Percentiles rank a stretch among this genome's conserved stretches.
phyloP scores from a whole-genome alignment of 495 filamentous ascomycete genomes.

The Penicillium crystallinum region DNA sequence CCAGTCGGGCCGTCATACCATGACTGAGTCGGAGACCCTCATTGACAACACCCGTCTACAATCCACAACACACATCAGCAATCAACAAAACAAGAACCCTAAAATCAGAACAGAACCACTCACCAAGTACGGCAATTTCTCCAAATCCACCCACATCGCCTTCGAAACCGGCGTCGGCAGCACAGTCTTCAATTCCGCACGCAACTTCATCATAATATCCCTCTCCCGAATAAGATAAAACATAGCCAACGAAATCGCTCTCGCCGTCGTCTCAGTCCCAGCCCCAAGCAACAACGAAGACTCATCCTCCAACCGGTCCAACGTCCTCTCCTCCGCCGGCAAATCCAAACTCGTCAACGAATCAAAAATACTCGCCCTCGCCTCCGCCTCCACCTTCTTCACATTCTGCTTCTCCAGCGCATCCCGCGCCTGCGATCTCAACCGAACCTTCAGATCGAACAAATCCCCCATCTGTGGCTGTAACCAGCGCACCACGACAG shows the following conservation, averaged over 20 bases:
- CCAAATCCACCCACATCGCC: constrained; percentile 37
- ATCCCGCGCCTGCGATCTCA: constrained; percentile 15
- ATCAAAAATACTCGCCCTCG: constrained; percentile 15
- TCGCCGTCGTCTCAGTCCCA: constrained; percentile 40
- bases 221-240: constrained; percentile 15
- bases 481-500: constrained; percentile 11
- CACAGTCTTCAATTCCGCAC: constrained; percentile 26
- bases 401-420: constrained; percentile 17
- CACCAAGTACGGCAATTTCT: constrained; percentile 48
- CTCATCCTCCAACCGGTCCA: constrained; percentile 35
- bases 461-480: constrained; percentile 21
- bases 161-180: constrained; percentile 22
- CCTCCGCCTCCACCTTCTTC: neutral
- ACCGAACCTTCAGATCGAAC: constrained; percentile 15
- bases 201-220: constrained; percentile 15
- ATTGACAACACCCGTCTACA: constrained; percentile 36
- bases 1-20: constrained; percentile 35
- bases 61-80: neutral
- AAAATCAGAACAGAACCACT: neutral
- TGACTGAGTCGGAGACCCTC: constrained; percentile 46
- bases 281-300: constrained; percentile 34
- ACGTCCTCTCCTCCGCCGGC: constrained; percentile 18
- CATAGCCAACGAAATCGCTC: constrained; percentile 16
- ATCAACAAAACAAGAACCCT: neutral
- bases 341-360: constrained; percentile 16